Base-by-base conservation (phyloP, 306 rosid genomes). In the Acacia acuminata region DNA sequence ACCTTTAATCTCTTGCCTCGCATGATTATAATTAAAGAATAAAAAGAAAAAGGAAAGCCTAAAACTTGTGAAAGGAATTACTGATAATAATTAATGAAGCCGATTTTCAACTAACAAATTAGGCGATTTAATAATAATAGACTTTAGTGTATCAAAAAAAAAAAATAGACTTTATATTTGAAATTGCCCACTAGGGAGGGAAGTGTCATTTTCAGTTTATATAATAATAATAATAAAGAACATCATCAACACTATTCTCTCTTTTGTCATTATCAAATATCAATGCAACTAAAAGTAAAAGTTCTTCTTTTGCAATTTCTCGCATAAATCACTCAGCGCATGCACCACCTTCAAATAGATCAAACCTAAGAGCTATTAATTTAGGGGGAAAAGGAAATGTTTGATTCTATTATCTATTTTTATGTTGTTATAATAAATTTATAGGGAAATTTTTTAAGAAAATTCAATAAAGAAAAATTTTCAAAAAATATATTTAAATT, bases 21-120 rank as follows among this genome's bases (percentile, higher is more conserved):
- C 56, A 71, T 71, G 75, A 71, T 24, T 71, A 50, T 71, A 71
- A 71, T 71, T 44, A 71, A 71, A 22, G 75, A 43, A 22, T 13
- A 25, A 2, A 70, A n/a, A 43, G 8, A 15, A 71, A 71, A 71
- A 58, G n/a, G 8, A 44, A 71, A 44, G 5, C 12, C 56, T 24
- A 25, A 67, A 44, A 7, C 56, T 1, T 73, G 61, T 73, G 61
- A 47, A 73, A 44, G 42, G 25, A 9, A 25, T 47, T 14, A 47
- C 17, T 27, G 43, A 43, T 47, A n/a, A 7, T 25, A 24, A 61
- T 10, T 42, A 10, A 65, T 68, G 24, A 45, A 48, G 24, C 40
- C 8, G 25, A 47, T 7, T 58, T 45, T 27, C 34, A 73, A 42
- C 77, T 15, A 73, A 73, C 60, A 25, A 3, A 48, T 73, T 47